Evolutionary conservation across 2,329 filamentous ascomycete species (phyloP).

Genomic region (Colletotrichum chlorophyti): DNA sequence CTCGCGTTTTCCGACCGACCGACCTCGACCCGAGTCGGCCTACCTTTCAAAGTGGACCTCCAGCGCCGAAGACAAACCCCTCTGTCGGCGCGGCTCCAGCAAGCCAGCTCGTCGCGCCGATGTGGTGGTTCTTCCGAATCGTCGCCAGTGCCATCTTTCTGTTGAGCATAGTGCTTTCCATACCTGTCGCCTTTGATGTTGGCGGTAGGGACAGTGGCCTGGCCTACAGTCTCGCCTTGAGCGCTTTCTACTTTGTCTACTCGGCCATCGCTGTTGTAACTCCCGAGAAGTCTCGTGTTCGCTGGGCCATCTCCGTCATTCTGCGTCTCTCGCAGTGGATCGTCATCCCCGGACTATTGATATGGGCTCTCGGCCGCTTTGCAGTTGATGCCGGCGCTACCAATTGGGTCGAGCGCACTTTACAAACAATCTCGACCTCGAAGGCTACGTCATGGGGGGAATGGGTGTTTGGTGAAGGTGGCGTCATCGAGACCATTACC

Average conservation of each 20-base stretch:
- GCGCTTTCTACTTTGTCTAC: slow-evolving; percentile 89
- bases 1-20: neutral
- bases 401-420: slow-evolving; percentile 84
- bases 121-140: slow-evolving; percentile 84
- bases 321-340: slow-evolving; percentile 85
- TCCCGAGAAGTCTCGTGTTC: slow-evolving; percentile 77
- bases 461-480: slow-evolving; percentile 88
- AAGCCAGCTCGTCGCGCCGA: slow-evolving; percentile 51
- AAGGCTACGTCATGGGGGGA: slow-evolving; percentile 74
- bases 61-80: slow-evolving; percentile 5
- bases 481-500: slow-evolving; percentile 79
- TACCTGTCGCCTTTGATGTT: slow-evolving; percentile 97
- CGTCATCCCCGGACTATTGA: slow-evolving; percentile 83
- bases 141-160: slow-evolving; percentile 86
- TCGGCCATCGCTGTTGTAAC: slow-evolving; percentile 82
- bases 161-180: slow-evolving; percentile 90
- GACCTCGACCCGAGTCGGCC: neutral
- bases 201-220: slow-evolving; percentile 93
- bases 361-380: slow-evolving; percentile 96
- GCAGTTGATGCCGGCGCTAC: slow-evolving; percentile 83
- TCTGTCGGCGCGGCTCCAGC: slow-evolving; percentile 32
- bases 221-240: slow-evolving; percentile 89
- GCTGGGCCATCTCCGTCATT: slow-evolving; percentile 72
- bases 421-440: slow-evolving; percentile 69
- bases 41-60: slow-evolving; percentile 19